Conservation (phyloP, 192 early-diverging fungal species). For the Backusella westeae region DNA sequence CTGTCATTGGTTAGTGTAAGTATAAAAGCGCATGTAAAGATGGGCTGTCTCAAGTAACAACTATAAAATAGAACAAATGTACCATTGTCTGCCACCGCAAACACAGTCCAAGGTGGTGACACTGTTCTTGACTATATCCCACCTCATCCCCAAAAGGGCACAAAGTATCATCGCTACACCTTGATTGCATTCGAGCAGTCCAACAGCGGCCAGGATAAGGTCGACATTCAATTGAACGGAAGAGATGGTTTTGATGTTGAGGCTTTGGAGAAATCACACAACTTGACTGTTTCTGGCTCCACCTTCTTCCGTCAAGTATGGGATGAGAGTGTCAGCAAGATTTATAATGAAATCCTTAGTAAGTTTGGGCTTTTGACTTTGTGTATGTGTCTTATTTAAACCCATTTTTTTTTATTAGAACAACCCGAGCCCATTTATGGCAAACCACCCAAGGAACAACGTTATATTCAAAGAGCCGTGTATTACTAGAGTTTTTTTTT, state of each 20-base stretch:
- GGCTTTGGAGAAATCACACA: conserved; percentile 37
- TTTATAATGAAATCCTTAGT: conserved; percentile 50
- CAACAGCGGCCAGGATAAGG: conserved; percentile 46
- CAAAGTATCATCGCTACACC: conserved; percentile 73
- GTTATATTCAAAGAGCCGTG: conserved; percentile 41
- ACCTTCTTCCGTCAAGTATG: conserved; percentile 60
- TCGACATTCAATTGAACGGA: conserved; percentile 37
- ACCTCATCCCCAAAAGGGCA: conserved; percentile 76
- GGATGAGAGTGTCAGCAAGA: conserved; percentile 47
- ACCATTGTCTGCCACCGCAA: conserved; percentile 53
- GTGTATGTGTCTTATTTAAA: neutral
- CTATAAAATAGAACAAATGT: conserved; percentile 50
- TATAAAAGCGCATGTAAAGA: neutral
- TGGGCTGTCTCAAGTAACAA: neutral
- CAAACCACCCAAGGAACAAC: conserved; percentile 47
- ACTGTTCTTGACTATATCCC: conserved; percentile 59
- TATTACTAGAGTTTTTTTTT: conserved; percentile 23
- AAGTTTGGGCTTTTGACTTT: neutral
- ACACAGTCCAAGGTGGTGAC: conserved; percentile 40
- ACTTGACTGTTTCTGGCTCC: conserved; percentile 42
- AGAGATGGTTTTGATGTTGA: conserved; percentile 32
- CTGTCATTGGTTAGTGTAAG: conserved; percentile 72
- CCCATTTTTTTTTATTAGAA: conserved; percentile 8
- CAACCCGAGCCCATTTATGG: conserved; percentile 50
- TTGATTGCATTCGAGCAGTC: conserved; percentile 63